These are phyloP conservation scores for Phytophthora colocasiae DNA, from an alignment of 352 stramenopile genomes.

Conservation along the genomic window DNA sequence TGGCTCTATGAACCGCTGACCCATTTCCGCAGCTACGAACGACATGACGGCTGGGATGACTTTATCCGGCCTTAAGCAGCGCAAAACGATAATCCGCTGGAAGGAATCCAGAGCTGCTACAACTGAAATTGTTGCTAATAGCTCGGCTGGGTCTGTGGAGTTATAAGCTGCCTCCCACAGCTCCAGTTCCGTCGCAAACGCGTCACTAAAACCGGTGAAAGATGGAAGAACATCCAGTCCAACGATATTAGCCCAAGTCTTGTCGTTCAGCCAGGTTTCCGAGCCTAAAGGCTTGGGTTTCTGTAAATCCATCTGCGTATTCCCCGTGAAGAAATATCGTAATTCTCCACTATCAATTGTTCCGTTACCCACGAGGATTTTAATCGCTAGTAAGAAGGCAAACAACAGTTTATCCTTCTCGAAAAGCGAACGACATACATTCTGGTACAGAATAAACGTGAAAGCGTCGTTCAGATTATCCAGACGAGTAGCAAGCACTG, in stretches of 20 bases:
- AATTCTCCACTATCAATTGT: conserved; percentile 84
- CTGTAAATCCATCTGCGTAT: conserved; percentile 90
- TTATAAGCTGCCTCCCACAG: conserved; percentile 88
- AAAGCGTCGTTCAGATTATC: conserved; percentile 94
- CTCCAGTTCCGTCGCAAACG: conserved; percentile 58
- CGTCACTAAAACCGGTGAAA: conserved; percentile 59
- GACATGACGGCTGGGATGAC: conserved; percentile 91
- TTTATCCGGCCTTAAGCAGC: conserved; percentile 93
- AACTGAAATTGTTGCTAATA: conserved; percentile 60
- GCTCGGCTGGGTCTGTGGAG: conserved; percentile 79
- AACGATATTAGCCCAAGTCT: conserved; percentile 91
- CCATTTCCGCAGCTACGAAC: conserved; percentile 92
- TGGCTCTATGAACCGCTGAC: conserved; percentile 93
- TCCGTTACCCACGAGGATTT: conserved; percentile 89
- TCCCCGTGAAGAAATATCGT: conserved; percentile 94
- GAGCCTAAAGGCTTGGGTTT: conserved; percentile 72
- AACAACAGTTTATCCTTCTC: conserved; percentile 97
- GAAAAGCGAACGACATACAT: conserved; percentile 97
- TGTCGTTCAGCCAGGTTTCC: conserved; percentile 86
- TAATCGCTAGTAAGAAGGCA: conserved; percentile 93
- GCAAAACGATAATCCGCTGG: conserved; percentile 91
- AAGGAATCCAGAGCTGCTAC: conserved; percentile 82
- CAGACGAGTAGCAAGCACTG: conserved; percentile 83
- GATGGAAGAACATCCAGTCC: conserved; percentile 69
- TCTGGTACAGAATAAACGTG: conserved; percentile 94